Base-by-base conservation (phyloP, 2,329 filamentous ascomycete genomes). In the Talaromyces verruculosus region DNA sequence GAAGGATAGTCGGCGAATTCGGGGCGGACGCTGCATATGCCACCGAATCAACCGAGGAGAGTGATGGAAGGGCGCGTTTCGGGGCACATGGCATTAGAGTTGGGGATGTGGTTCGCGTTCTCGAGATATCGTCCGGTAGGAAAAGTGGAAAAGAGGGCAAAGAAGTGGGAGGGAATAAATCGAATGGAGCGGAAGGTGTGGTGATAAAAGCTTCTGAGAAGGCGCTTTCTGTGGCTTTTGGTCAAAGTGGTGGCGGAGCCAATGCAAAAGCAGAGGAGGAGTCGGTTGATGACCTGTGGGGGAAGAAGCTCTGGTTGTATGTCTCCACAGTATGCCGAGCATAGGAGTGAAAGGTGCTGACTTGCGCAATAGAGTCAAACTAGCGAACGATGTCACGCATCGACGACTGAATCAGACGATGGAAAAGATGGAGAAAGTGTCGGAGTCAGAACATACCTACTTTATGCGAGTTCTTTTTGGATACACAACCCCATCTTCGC, bases 1-100 rank as follows among this genome's bases (percentile, higher is more conserved):
- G 95, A n/a, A 91, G 92, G 69, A 92, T 91, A 0, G 90, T 99
- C 1, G 81, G 97, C 3, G 93, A 97, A 76, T 87, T 99, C 5
- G 82, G 81, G 1, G 77, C 80, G 1, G 94, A 97, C 73, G 80
- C 86, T n/a, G 91, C 92, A 0, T 85, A 89, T 1, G 83, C 85
- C 3, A 77, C 79, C 4, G 72, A 69, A 41, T 53, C 57, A 8
- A 49, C 67, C 62, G 11, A 67, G 64, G 70, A 84, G 15, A 69
- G 74, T 0, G 82, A 84, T 62, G 78, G 22, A 75, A 81, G 67
- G 72, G 68, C 70, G 79, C 51, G 74, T 25, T 68, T 83, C n/a
- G 79, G 76, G 0, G 75, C 79, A 35, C 80, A 83, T 77, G 81
- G 81, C 3, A 79, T 83, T 13, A 73, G 81, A 1, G 80, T 82